These are phyloP conservation scores for Pleurotus eryngii DNA, from an alignment of 768 basidiomycete genomes.

Conservation along the genomic window DNA sequence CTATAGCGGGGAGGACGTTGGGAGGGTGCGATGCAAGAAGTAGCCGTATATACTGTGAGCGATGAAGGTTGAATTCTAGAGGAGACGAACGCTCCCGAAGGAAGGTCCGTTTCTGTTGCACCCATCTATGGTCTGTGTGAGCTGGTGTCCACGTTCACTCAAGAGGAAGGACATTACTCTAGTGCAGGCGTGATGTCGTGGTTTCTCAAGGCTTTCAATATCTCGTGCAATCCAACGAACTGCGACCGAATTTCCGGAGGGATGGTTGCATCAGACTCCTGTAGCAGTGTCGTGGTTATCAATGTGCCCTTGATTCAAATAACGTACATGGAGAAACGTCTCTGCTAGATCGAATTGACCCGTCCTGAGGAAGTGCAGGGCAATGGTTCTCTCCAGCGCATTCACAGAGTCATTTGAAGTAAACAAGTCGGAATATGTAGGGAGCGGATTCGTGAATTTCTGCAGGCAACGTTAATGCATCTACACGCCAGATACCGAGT, in stretches of 20 bases:
- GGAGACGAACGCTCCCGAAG: conserved; percentile 69
- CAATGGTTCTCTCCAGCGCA: conserved; percentile 69
- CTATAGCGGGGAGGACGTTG: conserved; percentile 56
- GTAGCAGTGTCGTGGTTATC: conserved; percentile 5
- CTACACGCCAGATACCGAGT: background rate
- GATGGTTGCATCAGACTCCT: conserved; percentile 71
- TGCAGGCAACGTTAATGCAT: conserved; percentile 21
- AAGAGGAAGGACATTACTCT: conserved; percentile 42
- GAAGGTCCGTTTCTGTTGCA: conserved; percentile 59
- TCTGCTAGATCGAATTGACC: conserved; percentile 79
- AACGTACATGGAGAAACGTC: conserved; percentile 65
- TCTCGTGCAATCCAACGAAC: conserved; percentile 70
- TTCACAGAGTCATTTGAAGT: conserved; percentile 52
- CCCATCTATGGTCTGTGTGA: conserved; percentile 62
- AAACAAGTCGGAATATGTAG: conserved; percentile 67
- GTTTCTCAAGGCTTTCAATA: conserved; percentile 61
- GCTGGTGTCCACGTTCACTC: background rate
- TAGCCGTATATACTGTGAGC: conserved; percentile 83
- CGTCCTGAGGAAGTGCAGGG: conserved; percentile 74
- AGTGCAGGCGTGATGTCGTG: conserved; percentile 76
- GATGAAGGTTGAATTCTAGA: conserved; percentile 87
- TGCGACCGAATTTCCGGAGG: conserved; percentile 45
- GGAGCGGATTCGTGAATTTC: conserved; percentile 60
- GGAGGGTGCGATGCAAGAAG: conserved; percentile 62
- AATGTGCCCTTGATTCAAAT: background rate